A percentile compares a stretch with the other conserved stretches of the same genome.
These are phyloP conservation scores for Cladophialophora psammophila DNA, from an alignment of 2,329 filamentous ascomycete genomes.

Conservation along the genomic window DNA sequence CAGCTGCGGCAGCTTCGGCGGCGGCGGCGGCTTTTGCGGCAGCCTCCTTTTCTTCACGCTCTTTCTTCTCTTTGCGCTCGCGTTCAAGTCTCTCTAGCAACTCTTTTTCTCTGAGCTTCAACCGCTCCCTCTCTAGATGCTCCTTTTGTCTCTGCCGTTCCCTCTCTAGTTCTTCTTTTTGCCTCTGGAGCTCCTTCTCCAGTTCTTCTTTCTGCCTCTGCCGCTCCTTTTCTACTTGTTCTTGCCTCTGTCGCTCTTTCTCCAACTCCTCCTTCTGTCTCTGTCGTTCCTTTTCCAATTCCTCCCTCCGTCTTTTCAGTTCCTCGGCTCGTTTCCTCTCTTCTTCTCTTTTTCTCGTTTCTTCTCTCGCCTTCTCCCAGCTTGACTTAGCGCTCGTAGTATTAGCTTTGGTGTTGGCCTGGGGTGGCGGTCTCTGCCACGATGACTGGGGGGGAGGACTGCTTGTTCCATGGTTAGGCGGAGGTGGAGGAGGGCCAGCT, in stretches of 20 bases:
- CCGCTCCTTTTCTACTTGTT: conserved; percentile 42
- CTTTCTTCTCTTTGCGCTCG: conserved; percentile 45
- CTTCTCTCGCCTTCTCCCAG: conserved; percentile 43
- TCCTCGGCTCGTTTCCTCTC: conserved; percentile 40
- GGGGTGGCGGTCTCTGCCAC: conserved; percentile 39
- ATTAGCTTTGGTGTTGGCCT: conserved; percentile 38
- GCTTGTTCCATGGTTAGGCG: conserved; percentile 22
- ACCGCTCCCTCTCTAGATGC: conserved; percentile 38
- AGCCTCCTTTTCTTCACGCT: conserved; percentile 46
- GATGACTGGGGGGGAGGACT: conserved; percentile 40
- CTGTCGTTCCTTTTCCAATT: conserved; percentile 40
- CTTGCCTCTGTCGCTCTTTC: conserved; percentile 40
- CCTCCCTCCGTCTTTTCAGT: conserved; percentile 37
- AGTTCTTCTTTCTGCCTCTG: conserved; percentile 41
- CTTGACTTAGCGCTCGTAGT: conserved; percentile 38
- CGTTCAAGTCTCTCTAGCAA: conserved; percentile 39
- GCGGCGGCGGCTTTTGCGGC: conserved; percentile 41
- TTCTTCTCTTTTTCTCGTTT: conserved; percentile 42
- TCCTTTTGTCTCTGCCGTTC: conserved; percentile 37
- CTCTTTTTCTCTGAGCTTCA: conserved; percentile 41
- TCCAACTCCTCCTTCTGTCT: conserved; percentile 40
- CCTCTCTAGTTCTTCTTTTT: conserved; percentile 39
- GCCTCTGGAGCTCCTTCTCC: conserved; percentile 37
- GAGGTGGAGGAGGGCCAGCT: conserved; percentile 22
- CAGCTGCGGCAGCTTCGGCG: conserved; percentile 33